Evolutionary conservation across 495 filamentous ascomycete species (phyloP).

Genomic region (Friedmanniomyces simplex): DNA sequence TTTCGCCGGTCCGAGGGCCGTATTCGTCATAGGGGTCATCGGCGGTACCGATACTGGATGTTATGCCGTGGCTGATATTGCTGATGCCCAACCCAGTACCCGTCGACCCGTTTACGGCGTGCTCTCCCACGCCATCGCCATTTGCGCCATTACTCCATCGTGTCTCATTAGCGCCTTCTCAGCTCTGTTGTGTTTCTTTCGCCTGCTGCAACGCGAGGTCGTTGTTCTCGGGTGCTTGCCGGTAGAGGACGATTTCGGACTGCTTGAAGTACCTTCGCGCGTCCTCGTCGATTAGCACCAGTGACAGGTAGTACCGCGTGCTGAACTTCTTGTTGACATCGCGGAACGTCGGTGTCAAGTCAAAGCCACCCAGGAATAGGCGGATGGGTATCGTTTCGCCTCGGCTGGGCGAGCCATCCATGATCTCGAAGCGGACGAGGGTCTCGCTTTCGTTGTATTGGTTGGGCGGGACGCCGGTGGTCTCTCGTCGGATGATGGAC

Average conservation of each 20-base stretch:
- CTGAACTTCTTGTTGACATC: constrained; percentile 99
- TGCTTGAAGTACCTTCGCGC: constrained; percentile 98
- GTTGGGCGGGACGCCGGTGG: constrained; percentile 96
- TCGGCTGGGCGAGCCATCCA: constrained; percentile 88
- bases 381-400: constrained; percentile 95
- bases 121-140: background rate
- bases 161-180: constrained; percentile 13
- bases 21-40: background rate
- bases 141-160: constrained; percentile 10
- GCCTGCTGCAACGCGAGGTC: constrained; percentile 19
- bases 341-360: constrained; percentile 95
- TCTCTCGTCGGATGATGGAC: constrained; percentile 93
- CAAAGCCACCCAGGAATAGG: constrained; percentile 94
- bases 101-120: background rate
- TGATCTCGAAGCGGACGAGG: constrained; percentile 97
- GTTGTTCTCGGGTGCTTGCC: constrained; percentile 67
- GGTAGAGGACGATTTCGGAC: constrained; percentile 94
- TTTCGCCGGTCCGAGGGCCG: background rate
- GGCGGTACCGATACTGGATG: background rate
- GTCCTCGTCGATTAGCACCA: constrained; percentile 60
- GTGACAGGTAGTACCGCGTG: constrained; percentile 90
- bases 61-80: background rate
- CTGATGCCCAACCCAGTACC: background rate
- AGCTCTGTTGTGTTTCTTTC: constrained; percentile 20
- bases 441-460: constrained; percentile 99